Percentiles rank a stretch among this genome's conserved stretches.
Evolutionary conservation across 352 stramenopile genomes (phyloP).

Genomic region (Phytopythium aichiense): DNA sequence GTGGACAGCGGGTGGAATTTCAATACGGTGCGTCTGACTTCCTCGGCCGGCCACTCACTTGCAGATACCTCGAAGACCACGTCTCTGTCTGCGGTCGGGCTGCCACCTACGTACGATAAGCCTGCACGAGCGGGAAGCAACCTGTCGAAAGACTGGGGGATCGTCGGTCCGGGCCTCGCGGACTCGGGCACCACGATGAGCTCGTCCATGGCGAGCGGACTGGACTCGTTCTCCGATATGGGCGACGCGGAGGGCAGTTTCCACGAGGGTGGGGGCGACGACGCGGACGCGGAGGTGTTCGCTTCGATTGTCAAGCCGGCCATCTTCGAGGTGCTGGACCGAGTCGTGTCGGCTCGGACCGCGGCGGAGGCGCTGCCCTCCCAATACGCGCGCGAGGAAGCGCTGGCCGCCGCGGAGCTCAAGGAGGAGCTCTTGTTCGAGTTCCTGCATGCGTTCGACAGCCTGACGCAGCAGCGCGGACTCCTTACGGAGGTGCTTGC

Average conservation of each 20-base stretch:
- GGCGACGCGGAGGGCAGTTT: neutral
- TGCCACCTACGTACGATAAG: neutral
- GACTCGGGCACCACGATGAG: constrained; percentile 8
- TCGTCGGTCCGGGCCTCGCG: neutral
- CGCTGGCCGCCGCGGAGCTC: constrained; percentile 30
- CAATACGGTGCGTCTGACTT: constrained; percentile 61
- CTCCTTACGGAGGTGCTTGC: constrained; percentile 66
- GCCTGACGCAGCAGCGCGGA: constrained; percentile 52
- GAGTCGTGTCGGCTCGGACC: constrained; percentile 27
- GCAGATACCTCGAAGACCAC: constrained; percentile 1
- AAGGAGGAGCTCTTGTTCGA: constrained; percentile 77
- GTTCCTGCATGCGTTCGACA: constrained; percentile 75
- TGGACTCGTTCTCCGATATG: constrained; percentile 3
- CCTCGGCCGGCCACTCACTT: constrained; percentile 4
- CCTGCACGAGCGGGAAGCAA: neutral
- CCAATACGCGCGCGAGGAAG: constrained; percentile 12
- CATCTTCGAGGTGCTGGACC: constrained; percentile 68
- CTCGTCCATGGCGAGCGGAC: constrained; percentile 6
- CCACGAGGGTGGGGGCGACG: constrained; percentile 8
- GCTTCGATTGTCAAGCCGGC: constrained; percentile 72
- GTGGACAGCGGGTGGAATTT: constrained; percentile 76
- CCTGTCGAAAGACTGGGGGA: constrained; percentile 5
- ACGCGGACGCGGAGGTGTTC: constrained; percentile 51
- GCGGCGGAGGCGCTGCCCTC: constrained; percentile 13
- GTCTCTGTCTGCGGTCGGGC: neutral